phyloP scores from a whole-genome alignment of 2,329 filamentous ascomycete genomes.

The Paecilomyces dactylethromorphus region DNA sequence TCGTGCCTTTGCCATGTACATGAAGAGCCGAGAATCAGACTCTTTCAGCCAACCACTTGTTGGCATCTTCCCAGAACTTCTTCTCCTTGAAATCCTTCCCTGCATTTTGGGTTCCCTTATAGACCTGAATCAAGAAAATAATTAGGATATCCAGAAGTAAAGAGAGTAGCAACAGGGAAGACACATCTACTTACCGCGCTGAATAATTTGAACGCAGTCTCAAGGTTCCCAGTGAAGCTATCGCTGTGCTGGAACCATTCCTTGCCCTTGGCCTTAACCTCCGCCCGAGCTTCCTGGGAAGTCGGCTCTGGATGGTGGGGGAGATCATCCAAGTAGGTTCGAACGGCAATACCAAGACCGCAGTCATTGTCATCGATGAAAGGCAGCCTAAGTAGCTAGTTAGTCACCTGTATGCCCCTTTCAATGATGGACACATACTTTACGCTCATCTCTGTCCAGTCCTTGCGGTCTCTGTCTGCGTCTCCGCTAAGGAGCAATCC shows the following conservation, averaged over 20 bases:
- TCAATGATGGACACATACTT: slow-evolving; percentile 47
- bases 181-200: slow-evolving; percentile 49
- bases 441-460: slow-evolving; percentile 63
- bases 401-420: slow-evolving; percentile 1
- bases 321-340: slow-evolving; percentile 46
- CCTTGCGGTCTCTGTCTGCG: slow-evolving; percentile 61
- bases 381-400: slow-evolving; percentile 25
- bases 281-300: slow-evolving; percentile 41
- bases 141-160: slow-evolving; percentile 1
- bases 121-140: slow-evolving; percentile 38
- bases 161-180: slow-evolving; percentile 1
- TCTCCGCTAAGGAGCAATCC: slow-evolving; percentile 78
- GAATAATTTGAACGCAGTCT: slow-evolving; percentile 57
- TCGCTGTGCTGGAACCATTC: slow-evolving; percentile 57
- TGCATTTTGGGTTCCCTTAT: slow-evolving; percentile 51
- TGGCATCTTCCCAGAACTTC: slow-evolving; percentile 52
- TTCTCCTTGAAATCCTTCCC: slow-evolving; percentile 47
- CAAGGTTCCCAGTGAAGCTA: slow-evolving; percentile 52
- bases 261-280: slow-evolving; percentile 47
- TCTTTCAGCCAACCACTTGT: slow-evolving; percentile 49
- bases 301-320: slow-evolving; percentile 51
- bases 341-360: slow-evolving; percentile 42
- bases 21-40: slow-evolving; percentile 17
- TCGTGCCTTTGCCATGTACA: neutral
- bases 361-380: slow-evolving; percentile 41